Base-by-base conservation (phyloP, 768 basidiomycete genomes). In the Naganishia kalamii region DNA sequence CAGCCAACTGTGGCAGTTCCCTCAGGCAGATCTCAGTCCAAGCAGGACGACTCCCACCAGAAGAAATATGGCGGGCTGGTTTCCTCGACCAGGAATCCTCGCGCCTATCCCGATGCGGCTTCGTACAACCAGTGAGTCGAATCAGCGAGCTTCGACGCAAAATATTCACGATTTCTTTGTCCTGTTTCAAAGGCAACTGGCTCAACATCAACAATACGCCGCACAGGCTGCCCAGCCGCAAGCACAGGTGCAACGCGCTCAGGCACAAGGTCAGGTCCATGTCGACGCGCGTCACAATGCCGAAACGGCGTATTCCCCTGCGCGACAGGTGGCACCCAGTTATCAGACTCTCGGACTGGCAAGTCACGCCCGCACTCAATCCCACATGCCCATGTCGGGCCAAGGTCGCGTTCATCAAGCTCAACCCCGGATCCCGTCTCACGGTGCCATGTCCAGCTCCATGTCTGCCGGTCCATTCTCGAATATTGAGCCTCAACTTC, bases 141-240 rank as follows among this genome's bases (percentile, higher is more conserved):
- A 12, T 27, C 13, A 35, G 27, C 2, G 37, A 8, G 23, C 10
- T 49, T 2, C 27, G 4, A n/a, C 29, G 7, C 11, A 7, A 32
- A 3, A 32, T 3, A 10, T 32, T 52, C 6, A 47, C 17, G 21
- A 5, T 2, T 19, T 49, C 23, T 48, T 27, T 29, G 60, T 6
- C 30, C 7, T 37, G 8, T 54, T n/a, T n/a, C n/a, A 2, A 33
- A 68, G 67, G 40, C 94, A 94, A 72, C 84, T 94, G 25, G 88
- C 87, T 13, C 91, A 93, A 75, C 94, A 97, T 71, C 94, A 99
- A 78, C 87, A 86, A 10, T 92, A 90, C 73, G 92, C 88, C 5
- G 90, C 90, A 3, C 62, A 69, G 37, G 71, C 66, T 54, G 62
- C 43, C 19, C 40, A 62, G 19, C 12, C 50, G n/a, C 59, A 66